Evolutionary conservation across 192 early-diverging fungal genomes (phyloP), one percentile per base, ranked within the genome.

Genomic region (Mortierella hygrophila): DNA sequence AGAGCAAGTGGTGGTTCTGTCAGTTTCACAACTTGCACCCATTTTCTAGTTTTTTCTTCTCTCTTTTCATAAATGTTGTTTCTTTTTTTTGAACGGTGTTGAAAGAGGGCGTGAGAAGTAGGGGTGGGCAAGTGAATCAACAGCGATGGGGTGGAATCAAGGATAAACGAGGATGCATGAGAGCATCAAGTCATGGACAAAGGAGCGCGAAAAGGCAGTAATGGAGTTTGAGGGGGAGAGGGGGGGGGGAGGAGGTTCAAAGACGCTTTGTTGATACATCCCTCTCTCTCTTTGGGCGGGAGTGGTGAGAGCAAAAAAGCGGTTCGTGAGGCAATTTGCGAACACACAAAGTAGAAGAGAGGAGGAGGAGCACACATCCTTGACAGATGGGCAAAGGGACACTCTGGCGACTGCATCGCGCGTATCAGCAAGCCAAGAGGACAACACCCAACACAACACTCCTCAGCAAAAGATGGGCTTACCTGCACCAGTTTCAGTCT

Each of bases 401-500:
- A 32, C 60, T 70, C 35, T 41, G 41, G 69, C 35, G 41, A 70
- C 11, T 32, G 60, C 29, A 65, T 13, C 26, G 10, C 10, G 15
- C 29, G 32, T 6, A 32, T 11, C 13, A 26, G 9, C 44, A 65
- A 13, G 26, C n/a, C n/a, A 65, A 32, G 29, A 65, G 3, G 10
- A 15, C n/a, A 65, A 46, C 11, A 15, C 44, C 44, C 26, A 35
- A 65, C 6, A 32, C n/a, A 60, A 29, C 9, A n/a, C 71, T 29
- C n/a, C 38, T 26, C 21, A 35, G 16, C n/a, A 18, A 65, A 63
- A 3, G 52, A 49, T 16, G 55, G 10, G 26, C 46, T 72, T 72
- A 47, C 46, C 75, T 29, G 10, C 73, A 2, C 60, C 77, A 70
- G 49, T 65, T 26, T 83, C 82, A 21, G 65, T 68, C 26, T 72